phyloP scores from a whole-genome alignment of 208 protist genomes.

The Trypanosomatidae sp. region DNA sequence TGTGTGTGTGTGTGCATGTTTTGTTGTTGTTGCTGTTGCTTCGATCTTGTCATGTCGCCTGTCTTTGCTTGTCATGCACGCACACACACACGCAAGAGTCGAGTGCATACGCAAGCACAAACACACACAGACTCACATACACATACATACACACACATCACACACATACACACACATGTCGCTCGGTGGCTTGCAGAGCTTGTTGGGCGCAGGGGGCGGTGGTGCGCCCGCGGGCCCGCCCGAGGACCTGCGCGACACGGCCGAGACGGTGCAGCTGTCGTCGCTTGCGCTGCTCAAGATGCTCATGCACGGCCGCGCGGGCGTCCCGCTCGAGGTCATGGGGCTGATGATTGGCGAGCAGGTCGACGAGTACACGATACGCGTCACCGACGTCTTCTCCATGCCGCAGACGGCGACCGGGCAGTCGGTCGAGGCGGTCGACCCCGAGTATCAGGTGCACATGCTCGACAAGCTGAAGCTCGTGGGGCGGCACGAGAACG shows the following conservation, averaged over 20 bases:
- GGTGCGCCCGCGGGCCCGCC: conserved; percentile 9
- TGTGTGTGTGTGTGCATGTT: neutral
- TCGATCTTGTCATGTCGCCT: no score
- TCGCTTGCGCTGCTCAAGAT: conserved; percentile 99
- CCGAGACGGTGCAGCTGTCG: conserved; percentile 99
- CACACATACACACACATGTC: neutral
- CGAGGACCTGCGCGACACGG: conserved; percentile 90
- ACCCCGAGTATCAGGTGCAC: conserved; percentile 99
- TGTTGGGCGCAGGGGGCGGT: conserved; percentile 7
- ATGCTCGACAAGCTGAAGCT: conserved; percentile 99
- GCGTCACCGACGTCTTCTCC: conserved; percentile 97
- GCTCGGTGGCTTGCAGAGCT: neutral
- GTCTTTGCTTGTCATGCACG: no score
- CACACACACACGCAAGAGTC: neutral
- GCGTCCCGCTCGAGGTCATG: conserved; percentile 99
- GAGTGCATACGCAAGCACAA: neutral
- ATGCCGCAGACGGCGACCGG: conserved; percentile 98
- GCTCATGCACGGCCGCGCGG: conserved; percentile 99
- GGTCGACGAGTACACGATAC: conserved; percentile 99
- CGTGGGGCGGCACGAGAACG: conserved; percentile 97
- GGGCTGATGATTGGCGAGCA: conserved; percentile 99
- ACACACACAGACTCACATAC: neutral
- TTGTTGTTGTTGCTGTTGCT: no score
- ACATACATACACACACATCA: conserved; percentile 1
- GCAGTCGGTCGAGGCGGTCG: conserved; percentile 98